Evolutionary conservation across 306 rosid species (phyloP), one percentile per base, ranked within the genome.

Genomic region (Trifolium repens): DNA sequence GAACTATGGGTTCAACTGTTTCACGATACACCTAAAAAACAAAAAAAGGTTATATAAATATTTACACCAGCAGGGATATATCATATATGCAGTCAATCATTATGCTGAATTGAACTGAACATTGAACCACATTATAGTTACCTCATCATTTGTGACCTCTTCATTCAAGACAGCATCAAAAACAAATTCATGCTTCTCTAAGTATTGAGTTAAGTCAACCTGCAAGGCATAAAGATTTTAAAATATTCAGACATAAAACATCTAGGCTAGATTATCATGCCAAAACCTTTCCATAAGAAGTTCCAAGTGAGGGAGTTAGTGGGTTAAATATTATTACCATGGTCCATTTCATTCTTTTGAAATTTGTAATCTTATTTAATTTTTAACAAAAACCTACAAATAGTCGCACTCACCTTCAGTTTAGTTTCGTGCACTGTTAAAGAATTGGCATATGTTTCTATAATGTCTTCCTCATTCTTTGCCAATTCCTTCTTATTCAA

Each of bases 1-100:
- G 99, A 88, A 96, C 98, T 75, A 96, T 92, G 78, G 99, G 99
- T 85, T 96, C 99, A 72, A 96, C 99, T 16, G 99, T 96, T 87
- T 96, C 98, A 81, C 83, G 89, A 77, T 96, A 96, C 15, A 96
- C 98, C 99, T 96, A 11, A 52, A 68, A 24, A n/a, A n/a, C n/a
- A n/a, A n/a, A 37, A 17, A 71, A 81, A 8, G 32, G 47, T 57
- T 44, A 44, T 58, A 19, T 74, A 34, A 16, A 22, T 65, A 62
- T 69, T 76, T 65, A 65, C 69, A 77, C 22, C 12, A 52, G 73
- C 27, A 70, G 61, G 19, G 46, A 43, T 76, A 73, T 52, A 50
- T 24, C 71, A 62, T 16, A 43, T 15, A 32, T 19, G 16, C 53
- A 43, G 63, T 52, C 66, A 74, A 52, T 2, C 55, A 69, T 67